phyloP scores from a whole-genome alignment of 768 basidiomycete genomes.

The Suillus subaureus region DNA sequence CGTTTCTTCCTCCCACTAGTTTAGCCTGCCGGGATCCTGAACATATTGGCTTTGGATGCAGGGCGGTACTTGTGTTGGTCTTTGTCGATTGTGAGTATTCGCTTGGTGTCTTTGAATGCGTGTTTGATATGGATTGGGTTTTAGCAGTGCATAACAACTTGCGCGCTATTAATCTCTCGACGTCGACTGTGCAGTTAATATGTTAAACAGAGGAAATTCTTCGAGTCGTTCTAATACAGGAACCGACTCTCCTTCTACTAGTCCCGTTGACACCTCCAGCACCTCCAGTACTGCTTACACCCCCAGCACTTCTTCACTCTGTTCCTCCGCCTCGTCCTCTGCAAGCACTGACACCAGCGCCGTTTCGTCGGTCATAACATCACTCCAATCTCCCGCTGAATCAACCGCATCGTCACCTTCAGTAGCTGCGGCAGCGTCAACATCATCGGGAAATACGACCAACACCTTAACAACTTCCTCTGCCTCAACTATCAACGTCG shows the following conservation, averaged over 20 bases:
- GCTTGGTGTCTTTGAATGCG: background rate
- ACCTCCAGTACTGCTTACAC: no score
- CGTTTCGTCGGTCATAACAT: no score
- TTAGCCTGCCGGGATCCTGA: background rate
- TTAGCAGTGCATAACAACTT: background rate
- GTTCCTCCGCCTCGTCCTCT: no score
- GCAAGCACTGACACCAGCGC: no score
- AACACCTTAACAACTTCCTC: background rate
- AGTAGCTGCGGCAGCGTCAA: background rate
- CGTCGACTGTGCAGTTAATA: background rate
- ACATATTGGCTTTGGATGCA: background rate
- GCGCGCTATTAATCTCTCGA: background rate
- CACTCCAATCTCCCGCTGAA: background rate
- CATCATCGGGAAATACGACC: slow-evolving; percentile 10
- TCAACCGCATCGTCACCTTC: background rate
- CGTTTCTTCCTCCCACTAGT: background rate
- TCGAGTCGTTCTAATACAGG: no score
- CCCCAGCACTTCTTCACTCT: no score
- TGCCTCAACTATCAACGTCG: slow-evolving; percentile 32
- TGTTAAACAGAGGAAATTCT: no score
- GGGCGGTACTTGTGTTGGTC: no score
- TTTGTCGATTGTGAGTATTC: background rate
- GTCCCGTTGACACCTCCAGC: no score
- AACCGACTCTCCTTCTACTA: no score
- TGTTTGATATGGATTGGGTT: background rate